Conservation (phyloP, 192 early-diverging fungal genomes). For the Dissophora ornata region DNA sequence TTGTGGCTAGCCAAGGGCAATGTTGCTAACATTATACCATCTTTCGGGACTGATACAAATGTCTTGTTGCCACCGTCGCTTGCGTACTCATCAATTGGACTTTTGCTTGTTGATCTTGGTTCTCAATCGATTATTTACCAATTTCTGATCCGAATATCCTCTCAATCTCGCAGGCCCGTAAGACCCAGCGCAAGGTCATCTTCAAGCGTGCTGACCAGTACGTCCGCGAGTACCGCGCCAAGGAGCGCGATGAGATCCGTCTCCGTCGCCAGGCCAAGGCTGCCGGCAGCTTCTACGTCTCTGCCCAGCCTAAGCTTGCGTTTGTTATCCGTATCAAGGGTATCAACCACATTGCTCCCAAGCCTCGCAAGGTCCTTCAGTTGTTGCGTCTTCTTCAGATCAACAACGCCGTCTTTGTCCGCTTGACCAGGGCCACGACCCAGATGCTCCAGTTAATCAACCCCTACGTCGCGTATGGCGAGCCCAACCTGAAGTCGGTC, state of each 20-base stretch:
- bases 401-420: slow-evolving; percentile 98
- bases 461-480: slow-evolving; percentile 94
- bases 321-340: slow-evolving; percentile 99
- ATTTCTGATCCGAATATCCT: too few relatives aligned
- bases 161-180: slow-evolving; percentile 41
- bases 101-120: too few relatives aligned
- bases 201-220: slow-evolving; percentile 99
- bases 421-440: slow-evolving; percentile 94
- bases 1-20: slow-evolving; percentile 56
- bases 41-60: slow-evolving; percentile 83
- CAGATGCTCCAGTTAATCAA: slow-evolving; percentile 97
- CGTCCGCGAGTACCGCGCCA: slow-evolving; percentile 94
- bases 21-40: slow-evolving; percentile 68
- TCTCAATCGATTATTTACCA: too few relatives aligned
- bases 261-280: slow-evolving; percentile 94
- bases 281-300: slow-evolving; percentile 92
- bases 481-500: slow-evolving; percentile 98
- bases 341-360: slow-evolving; percentile 99
- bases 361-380: slow-evolving; percentile 99
- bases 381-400: slow-evolving; percentile 99
- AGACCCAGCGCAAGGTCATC: slow-evolving; percentile 90
- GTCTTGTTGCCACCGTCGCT: slow-evolving; percentile 8
- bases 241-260: slow-evolving; percentile 91
- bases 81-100: too few relatives aligned
- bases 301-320: slow-evolving; percentile 95